Conservation (phyloP, 371 early-diverging fungal genomes). For the Saksenaea oblongispora region DNA sequence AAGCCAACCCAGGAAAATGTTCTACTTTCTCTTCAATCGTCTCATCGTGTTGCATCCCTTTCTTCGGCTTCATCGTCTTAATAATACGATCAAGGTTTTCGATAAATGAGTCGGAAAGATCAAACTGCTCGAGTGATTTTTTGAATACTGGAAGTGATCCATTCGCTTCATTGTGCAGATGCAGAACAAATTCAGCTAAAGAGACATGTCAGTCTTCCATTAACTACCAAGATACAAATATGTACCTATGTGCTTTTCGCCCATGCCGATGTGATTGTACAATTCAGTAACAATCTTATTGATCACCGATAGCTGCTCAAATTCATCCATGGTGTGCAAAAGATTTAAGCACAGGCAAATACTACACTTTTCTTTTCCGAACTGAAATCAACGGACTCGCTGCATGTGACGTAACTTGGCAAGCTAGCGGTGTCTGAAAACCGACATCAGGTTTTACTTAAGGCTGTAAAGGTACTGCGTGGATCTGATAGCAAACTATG, state of each 20-base stretch:
- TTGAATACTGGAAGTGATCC: constrained; percentile 71
- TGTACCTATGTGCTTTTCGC: constrained; percentile 79
- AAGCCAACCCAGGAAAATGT: constrained; percentile 85
- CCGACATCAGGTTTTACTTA: no score
- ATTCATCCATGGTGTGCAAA: constrained; percentile 52
- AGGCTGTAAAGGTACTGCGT: no score
- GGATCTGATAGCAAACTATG: no score
- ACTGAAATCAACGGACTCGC: no score
- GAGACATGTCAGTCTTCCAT: not conserved
- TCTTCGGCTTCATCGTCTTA: constrained; percentile 79
- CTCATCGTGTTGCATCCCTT: constrained; percentile 13
- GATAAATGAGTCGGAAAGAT: constrained; percentile 85
- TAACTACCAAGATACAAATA: not conserved
- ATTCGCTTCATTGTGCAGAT: constrained; percentile 68
- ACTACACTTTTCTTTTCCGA: no score
- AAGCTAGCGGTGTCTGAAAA: no score
- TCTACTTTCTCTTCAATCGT: constrained; percentile 50
- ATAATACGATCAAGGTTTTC: constrained; percentile 89
- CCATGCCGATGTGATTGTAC: constrained; percentile 89
- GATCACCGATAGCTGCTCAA: constrained; percentile 87
- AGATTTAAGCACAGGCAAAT: not conserved
- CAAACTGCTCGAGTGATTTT: constrained; percentile 70
- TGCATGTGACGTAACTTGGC: no score
- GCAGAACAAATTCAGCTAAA: constrained; percentile 79
- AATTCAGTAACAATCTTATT: constrained; percentile 90